Evolutionary conservation across 441 rosid species (phyloP), one percentile per base, ranked within the genome.

Genomic region (Syzygium malaccense): DNA sequence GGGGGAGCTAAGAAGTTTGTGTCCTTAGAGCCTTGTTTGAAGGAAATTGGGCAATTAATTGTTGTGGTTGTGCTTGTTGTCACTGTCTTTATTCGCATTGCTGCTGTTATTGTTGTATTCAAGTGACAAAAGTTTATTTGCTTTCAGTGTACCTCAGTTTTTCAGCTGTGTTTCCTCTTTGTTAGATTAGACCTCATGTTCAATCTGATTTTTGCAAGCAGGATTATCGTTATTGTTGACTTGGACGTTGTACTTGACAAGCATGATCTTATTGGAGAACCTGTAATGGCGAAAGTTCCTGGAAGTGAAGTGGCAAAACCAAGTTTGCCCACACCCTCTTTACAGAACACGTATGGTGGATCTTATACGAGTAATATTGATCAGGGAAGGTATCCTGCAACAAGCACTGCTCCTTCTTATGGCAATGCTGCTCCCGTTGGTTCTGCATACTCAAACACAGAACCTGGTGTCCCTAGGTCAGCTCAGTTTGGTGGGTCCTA

Each of bases 201-300:
- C 49, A 49, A 62, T 55, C 60, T 26, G 13, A 55, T 62, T 53
- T 66, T 28, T 85, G 62, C 71, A 57, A 41, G 55, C 94, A 97
- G 99, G 96, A 92, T 97, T 91, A 93, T 96, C 87, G 91, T 96
- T 57, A 91, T 96, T 68, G 89, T 94, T 86, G 93, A 95, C 33
- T 60, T 97, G 95, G 96, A 92, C 11, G 92, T 97, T 54, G 51
- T 95, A 49, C 75, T 66, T 64, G 93, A 90, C 90, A 92, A 90
- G 83, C 92, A 90, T 85, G 91, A 91, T 88, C 87, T 91, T 15
- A 93, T 97, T 91, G 96, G 97, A 68, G 88, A 93, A 86, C 95
- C 96, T 89, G 92, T 88, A 41, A 68, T 86, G 33, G 79, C 87
- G 14, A 93, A 89, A 87, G 93, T 84, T 87, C 90, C 89, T 85